Base-by-base conservation (phyloP, 306 rosid genomes). In the Quercus rubra region DNA sequence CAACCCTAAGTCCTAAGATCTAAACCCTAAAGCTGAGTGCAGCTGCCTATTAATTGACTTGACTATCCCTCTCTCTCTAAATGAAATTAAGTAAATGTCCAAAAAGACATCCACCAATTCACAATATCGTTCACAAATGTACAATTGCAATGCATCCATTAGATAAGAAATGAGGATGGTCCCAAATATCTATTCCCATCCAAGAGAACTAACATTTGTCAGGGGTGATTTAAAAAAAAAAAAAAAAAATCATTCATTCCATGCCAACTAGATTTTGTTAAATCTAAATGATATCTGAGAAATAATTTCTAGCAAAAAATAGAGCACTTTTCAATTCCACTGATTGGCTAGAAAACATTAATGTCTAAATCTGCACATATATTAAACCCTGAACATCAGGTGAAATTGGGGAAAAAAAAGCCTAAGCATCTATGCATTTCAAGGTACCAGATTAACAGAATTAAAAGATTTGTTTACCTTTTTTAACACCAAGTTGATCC, bases 401-500 rank as follows among this genome's bases (percentile, higher is more conserved):
- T 5, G 4, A 28, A 28, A 64, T 64, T 59, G 61, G 10, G 12
- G 59, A 10, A 30, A 74, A 63, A 71, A 15, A 63, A 8, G 20
- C n/a, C 71, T 27, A 54, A 12, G 72, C 70, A 72, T 33, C 67
- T 54, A 17, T 23, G 21, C 52, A 68, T 68, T 68, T 35, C 27
- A 30, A 33, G 56, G 52, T 31, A 63, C 19, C 14, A 63, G 23
- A 64, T 66, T 31, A 74, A 43, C 23, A 55, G 21, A 20, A 71
- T 57, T 75, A 21, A 64, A 69, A 78, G 25, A 75, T 61, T 54
- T 49, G 28, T 70, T 73, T 81, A 91, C 99, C 97, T 90, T 75
- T 89, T 79, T 80, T 85, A 79, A 96, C 83, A 77, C 99, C 99
- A 87, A 95, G 86, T 81, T 95, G 99, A 88, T 95, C 99, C 85